phyloP scores from a whole-genome alignment of 306 rosid species.

The Quercus rubra region DNA sequence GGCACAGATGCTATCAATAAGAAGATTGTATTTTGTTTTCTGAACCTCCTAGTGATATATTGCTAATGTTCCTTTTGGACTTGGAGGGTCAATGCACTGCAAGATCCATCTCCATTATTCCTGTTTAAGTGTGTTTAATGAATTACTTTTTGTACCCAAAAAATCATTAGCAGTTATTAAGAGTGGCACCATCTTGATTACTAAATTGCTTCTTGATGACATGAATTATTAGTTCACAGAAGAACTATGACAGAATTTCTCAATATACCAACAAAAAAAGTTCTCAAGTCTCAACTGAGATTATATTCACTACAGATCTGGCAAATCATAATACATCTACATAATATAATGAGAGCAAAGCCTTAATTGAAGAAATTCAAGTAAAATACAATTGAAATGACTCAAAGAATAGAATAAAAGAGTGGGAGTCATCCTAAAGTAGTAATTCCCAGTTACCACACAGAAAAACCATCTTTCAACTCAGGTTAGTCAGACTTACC shows the following conservation, averaged over 20 bases:
- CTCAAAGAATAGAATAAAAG: constrained; percentile 1
- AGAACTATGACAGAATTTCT: not conserved
- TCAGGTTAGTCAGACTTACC: constrained; percentile 10
- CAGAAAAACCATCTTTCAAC: constrained; percentile 11
- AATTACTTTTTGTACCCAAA: too few species aligned
- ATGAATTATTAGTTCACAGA: not conserved
- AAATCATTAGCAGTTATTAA: not conserved
- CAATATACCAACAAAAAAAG: not conserved
- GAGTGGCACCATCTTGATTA: not conserved
- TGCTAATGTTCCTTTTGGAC: too few species aligned
- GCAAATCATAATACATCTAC: not conserved
- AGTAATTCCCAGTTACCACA: not conserved
- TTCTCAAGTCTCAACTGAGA: not conserved
- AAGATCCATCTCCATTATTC: too few species aligned
- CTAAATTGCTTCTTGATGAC: not conserved
- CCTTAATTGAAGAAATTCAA: not conserved
- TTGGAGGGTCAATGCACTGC: too few species aligned
- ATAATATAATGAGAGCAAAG: not conserved
- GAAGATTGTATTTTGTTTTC: too few species aligned
- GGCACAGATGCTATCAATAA: too few species aligned
- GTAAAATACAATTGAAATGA: not conserved
- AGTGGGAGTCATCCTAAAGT: not conserved
- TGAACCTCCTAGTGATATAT: too few species aligned
- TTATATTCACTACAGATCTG: not conserved
- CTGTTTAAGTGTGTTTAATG: too few species aligned